Evolutionary conservation across 2,329 filamentous ascomycete genomes (phyloP).

Genomic region (Colletotrichum truncatum): DNA sequence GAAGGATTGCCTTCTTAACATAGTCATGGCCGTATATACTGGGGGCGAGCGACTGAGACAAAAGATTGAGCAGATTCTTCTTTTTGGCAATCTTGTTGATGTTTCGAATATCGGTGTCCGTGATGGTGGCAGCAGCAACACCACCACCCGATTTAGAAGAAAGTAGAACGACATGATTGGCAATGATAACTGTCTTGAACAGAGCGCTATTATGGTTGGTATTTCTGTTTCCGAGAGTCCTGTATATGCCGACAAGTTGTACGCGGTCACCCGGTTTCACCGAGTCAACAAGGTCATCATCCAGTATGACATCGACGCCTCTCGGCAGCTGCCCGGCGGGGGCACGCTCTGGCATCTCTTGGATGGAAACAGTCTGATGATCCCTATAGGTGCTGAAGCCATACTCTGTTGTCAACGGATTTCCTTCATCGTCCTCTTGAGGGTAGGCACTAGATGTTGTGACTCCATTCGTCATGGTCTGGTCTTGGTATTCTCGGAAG

Average conservation of each 20-base stretch:
- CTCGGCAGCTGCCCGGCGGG: constrained; percentile 95
- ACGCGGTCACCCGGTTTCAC: constrained; percentile 97
- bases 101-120: constrained; percentile 96
- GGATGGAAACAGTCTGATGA: constrained; percentile 97
- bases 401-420: constrained; percentile 93
- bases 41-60: constrained; percentile 93
- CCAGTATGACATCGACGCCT: constrained; percentile 94
- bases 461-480: constrained; percentile 94
- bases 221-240: constrained; percentile 94
- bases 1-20: constrained; percentile 95
- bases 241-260: constrained; percentile 95
- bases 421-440: constrained; percentile 91
- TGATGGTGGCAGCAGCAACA: constrained; percentile 90
- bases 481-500: constrained; percentile 90
- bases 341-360: constrained; percentile 98
- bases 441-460: constrained; percentile 94
- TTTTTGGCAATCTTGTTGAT: constrained; percentile 98
- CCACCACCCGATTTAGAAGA: constrained; percentile 97
- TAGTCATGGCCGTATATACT: constrained; percentile 98
- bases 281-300: constrained; percentile 94
- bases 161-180: constrained; percentile 93
- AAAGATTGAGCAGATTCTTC: constrained; percentile 88
- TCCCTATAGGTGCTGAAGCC: constrained; percentile 95
- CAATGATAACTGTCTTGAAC: constrained; percentile 93
- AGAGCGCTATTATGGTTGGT: constrained; percentile 89